Conservation (phyloP, 2,329 filamentous ascomycete genomes). For the Huntiella moniliformis region DNA sequence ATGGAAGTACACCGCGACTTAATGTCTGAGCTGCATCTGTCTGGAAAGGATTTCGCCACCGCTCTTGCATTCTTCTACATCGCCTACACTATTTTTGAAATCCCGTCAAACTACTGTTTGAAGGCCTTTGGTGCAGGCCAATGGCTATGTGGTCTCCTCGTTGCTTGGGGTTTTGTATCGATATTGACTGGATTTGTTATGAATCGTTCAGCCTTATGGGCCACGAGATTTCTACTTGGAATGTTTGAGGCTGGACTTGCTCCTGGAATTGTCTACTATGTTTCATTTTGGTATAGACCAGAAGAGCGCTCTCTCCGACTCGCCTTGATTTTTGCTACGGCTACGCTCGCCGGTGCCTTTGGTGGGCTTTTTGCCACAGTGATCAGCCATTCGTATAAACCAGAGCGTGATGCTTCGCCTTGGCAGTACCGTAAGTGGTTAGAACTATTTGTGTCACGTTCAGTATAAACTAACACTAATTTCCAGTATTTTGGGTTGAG, state of each 20-base stretch:
- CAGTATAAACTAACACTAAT: neutral
- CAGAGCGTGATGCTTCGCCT: constrained; percentile 38
- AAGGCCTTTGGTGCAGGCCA: constrained; percentile 44
- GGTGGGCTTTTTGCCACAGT: constrained; percentile 55
- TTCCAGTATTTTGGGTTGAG: constrained; percentile 37
- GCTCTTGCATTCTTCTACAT: constrained; percentile 42
- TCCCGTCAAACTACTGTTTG: constrained; percentile 47
- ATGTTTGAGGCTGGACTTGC: constrained; percentile 54
- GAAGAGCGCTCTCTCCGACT: constrained; percentile 51
- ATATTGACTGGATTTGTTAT: constrained; percentile 46
- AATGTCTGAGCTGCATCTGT: constrained; percentile 41
- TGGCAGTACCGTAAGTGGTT: constrained; percentile 52
- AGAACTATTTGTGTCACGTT: constrained; percentile 14
- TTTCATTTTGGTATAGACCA: constrained; percentile 58
- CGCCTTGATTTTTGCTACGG: constrained; percentile 49
- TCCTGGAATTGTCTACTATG: constrained; percentile 45
- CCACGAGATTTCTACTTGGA: constrained; percentile 48
- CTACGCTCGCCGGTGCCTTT: constrained; percentile 53
- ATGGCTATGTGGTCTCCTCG: constrained; percentile 48
- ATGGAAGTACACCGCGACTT: constrained; percentile 40
- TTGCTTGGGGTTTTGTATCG: constrained; percentile 48
- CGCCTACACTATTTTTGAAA: constrained; percentile 41
- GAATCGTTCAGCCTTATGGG: constrained; percentile 43
- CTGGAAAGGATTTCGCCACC: constrained; percentile 38
- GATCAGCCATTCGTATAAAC: constrained; percentile 49